phyloP scores from a whole-genome alignment of 805 yeast genomes.

The Barnettozyma wickerhamii region DNA sequence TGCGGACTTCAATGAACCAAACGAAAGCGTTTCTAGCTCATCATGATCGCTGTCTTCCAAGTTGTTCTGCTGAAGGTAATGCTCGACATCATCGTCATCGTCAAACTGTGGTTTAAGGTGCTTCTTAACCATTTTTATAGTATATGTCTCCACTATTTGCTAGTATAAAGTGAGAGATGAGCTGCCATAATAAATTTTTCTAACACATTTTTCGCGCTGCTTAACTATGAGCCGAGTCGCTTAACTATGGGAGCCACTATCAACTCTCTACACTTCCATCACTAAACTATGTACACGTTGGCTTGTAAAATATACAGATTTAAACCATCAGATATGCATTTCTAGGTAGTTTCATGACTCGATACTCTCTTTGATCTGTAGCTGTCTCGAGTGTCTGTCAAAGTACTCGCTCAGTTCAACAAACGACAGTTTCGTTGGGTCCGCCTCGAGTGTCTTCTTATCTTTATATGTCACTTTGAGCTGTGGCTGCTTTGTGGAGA shows the following conservation, averaged over 20 bases:
- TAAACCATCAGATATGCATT: neutral
- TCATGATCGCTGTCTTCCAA: constrained; percentile 27
- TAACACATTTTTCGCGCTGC: no score
- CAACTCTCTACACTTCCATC: neutral
- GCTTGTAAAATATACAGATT: neutral
- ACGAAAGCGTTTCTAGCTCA: constrained; percentile 51
- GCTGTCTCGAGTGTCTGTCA: constrained; percentile 77
- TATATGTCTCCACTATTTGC: no score
- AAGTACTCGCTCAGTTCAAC: constrained; percentile 61
- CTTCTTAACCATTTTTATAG: constrained; percentile 13
- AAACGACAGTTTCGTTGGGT: constrained; percentile 55
- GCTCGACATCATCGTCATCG: constrained; percentile 22
- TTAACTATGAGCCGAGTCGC: no score
- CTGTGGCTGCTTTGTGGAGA: constrained; percentile 47
- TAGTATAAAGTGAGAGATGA: constrained; percentile 1
- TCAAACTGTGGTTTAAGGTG: constrained; percentile 13
- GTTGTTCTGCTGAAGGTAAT: constrained; percentile 9
- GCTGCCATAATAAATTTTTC: constrained; percentile 4
- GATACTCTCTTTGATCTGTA: constrained; percentile 72
- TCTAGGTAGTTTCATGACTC: constrained; percentile 25
- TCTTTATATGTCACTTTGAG: constrained; percentile 79
- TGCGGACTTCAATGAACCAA: constrained; percentile 60
- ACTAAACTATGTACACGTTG: constrained; percentile 5
- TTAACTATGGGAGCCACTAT: no score
- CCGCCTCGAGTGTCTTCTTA: constrained; percentile 61